Conservation (phyloP, 2,329 filamentous ascomycete genomes). For the Fusarium albosuccineum region DNA sequence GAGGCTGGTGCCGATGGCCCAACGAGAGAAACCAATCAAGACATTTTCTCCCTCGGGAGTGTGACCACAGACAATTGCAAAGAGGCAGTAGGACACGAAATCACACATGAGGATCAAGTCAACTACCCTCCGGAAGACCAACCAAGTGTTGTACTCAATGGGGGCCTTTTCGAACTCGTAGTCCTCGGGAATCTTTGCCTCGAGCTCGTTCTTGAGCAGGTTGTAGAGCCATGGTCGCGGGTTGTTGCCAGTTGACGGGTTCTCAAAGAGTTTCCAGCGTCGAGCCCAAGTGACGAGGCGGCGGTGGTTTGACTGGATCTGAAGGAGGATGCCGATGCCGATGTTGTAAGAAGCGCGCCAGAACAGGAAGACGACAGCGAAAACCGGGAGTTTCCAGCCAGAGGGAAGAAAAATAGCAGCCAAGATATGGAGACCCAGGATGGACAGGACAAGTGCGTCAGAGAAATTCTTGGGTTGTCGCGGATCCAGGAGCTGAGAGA, state of each 20-base stretch:
- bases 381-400: constrained; percentile 78
- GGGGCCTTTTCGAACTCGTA: constrained; percentile 95
- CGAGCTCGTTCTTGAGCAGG: constrained; percentile 88
- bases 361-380: constrained; percentile 87
- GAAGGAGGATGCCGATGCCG: constrained; percentile 90
- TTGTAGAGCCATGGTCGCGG: constrained; percentile 85
- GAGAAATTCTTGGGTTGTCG: constrained; percentile 95
- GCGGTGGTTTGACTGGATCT: constrained; percentile 90
- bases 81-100: constrained; percentile 96
- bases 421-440: constrained; percentile 81
- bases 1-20: constrained; percentile 81
- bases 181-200: constrained; percentile 93
- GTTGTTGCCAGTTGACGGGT: constrained; percentile 83
- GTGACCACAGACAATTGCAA: constrained; percentile 88
- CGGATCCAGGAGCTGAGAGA: constrained; percentile 94
- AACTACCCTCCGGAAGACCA: constrained; percentile 94
- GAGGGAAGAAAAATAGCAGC: constrained; percentile 80
- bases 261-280: constrained; percentile 87
- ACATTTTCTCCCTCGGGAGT: constrained; percentile 79
- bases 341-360: constrained; percentile 95
- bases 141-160: constrained; percentile 99
- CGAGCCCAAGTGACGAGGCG: constrained; percentile 89
- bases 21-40: constrained; percentile 78
- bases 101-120: constrained; percentile 99
- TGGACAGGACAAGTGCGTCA: constrained; percentile 82